These are phyloP conservation scores for Medicago ruthenica DNA, from an alignment of 306 rosid species.

Conservation along the genomic window DNA sequence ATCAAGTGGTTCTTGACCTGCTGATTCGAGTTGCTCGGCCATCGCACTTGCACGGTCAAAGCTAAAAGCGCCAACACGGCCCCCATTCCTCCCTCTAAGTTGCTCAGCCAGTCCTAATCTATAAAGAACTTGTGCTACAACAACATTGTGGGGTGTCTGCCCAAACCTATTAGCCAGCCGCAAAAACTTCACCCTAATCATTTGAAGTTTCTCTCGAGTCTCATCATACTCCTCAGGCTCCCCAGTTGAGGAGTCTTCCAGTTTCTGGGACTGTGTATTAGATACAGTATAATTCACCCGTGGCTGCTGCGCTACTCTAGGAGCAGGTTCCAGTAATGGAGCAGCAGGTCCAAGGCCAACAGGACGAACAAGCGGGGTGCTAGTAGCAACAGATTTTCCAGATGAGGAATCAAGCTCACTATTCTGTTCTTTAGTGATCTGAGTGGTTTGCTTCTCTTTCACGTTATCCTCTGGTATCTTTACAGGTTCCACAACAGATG, in stretches of 20 bases:
- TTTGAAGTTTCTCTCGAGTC: conserved; percentile 96
- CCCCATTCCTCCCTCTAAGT: conserved; percentile 94
- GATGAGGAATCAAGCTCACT: conserved; percentile 45
- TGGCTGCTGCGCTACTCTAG: conserved; percentile 76
- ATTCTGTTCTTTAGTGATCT: conserved; percentile 15
- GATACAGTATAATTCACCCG: conserved; percentile 75
- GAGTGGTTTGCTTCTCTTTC: conserved; percentile 27
- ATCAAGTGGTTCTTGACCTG: conserved; percentile 94
- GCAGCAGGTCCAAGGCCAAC: conserved; percentile 95
- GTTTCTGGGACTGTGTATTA: conserved; percentile 66
- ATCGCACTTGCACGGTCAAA: conserved; percentile 99
- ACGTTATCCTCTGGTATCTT: conserved; percentile 39
- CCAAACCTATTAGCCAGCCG: conserved; percentile 96
- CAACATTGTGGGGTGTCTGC: conserved; percentile 99
- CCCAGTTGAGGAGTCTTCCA: conserved; percentile 74
- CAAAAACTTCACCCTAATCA: conserved; percentile 93
- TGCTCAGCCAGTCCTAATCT: conserved; percentile 96
- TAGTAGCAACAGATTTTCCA: conserved; percentile 56
- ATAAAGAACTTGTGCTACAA: conserved; percentile 98
- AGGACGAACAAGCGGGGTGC: conserved; percentile 68
- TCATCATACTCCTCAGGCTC: conserved; percentile 91
- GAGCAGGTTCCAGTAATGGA: conserved; percentile 76
- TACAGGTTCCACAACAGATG: conserved; percentile 43
- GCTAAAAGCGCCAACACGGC: conserved; percentile 97
- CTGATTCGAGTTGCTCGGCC: conserved; percentile 98